phyloP scores from a whole-genome alignment of 2,329 filamentous ascomycete genomes.

The Fusarium papillatum region DNA sequence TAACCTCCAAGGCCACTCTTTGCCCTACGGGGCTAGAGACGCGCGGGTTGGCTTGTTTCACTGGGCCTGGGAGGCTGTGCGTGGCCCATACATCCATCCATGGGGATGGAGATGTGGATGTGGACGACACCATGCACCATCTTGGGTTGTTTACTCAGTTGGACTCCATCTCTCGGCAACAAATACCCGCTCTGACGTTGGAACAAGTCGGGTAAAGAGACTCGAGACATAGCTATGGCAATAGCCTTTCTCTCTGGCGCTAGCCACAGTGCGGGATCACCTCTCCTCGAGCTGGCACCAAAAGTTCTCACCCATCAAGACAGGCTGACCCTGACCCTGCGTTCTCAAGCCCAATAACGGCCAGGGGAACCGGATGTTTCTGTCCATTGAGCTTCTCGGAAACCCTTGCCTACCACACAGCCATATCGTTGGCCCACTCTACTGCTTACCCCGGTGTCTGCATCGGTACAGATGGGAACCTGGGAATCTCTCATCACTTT shows the following conservation, averaged over 20 bases:
- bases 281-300: not conserved
- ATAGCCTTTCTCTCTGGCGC: not conserved
- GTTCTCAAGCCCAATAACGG: not conserved
- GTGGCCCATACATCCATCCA: not conserved
- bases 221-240: not conserved
- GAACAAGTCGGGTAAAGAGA: not conserved
- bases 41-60: constrained; percentile 1
- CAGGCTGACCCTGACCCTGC: not conserved
- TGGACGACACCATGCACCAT: not conserved
- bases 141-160: not conserved
- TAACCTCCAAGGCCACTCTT: not conserved
- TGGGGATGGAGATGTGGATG: not conserved
- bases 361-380: constrained; percentile 13
- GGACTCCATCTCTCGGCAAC: not conserved
- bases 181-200: not conserved
- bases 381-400: constrained; percentile 53
- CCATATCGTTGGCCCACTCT: constrained; percentile 41
- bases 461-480: not conserved
- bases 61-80: not conserved
- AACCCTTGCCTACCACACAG: constrained; percentile 40
- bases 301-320: not conserved
- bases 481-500: not conserved
- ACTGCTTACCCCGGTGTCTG: constrained; percentile 29
- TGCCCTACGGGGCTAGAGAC: constrained; percentile 4
- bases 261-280: not conserved